phyloP scores from a whole-genome alignment of 768 basidiomycete genomes.

The Kwoniella pini region DNA sequence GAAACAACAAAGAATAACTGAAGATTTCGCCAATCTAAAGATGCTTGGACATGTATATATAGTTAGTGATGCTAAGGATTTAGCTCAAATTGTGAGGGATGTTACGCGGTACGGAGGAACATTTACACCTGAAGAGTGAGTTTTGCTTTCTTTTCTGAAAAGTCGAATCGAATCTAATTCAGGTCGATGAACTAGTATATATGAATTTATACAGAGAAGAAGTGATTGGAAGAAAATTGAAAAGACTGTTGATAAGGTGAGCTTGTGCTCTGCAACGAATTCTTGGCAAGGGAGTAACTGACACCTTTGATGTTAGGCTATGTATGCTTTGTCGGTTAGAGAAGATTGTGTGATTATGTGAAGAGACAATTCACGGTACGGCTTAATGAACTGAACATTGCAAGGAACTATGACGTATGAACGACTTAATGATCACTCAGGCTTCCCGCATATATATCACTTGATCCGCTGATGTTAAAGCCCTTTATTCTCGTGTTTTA shows the following conservation, averaged over 20 bases:
- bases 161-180: not conserved
- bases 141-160: not conserved
- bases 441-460: too few relatives aligned
- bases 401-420: too few relatives aligned
- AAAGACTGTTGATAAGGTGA: constrained; percentile 68
- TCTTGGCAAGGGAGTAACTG: constrained; percentile 7
- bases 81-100: constrained; percentile 93
- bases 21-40: constrained; percentile 90
- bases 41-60: constrained; percentile 98
- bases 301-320: constrained; percentile 31
- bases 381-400: too few relatives aligned
- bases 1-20: constrained; percentile 77
- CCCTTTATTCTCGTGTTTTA: too few relatives aligned
- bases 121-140: constrained; percentile 82
- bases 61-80: constrained; percentile 91
- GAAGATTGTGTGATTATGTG: constrained; percentile 74
- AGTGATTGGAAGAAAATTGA: constrained; percentile 99
- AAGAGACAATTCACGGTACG: too few relatives aligned
- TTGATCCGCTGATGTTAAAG: too few relatives aligned
- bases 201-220: constrained; percentile 91
- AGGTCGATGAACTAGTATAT: constrained; percentile 66
- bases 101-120: constrained; percentile 94
- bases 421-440: too few relatives aligned
- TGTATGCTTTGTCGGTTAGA: constrained; percentile 61
- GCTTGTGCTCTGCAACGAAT: constrained; percentile 10